Base-by-base conservation (phyloP, 805 yeast species). In the Candida loeiensis region DNA sequence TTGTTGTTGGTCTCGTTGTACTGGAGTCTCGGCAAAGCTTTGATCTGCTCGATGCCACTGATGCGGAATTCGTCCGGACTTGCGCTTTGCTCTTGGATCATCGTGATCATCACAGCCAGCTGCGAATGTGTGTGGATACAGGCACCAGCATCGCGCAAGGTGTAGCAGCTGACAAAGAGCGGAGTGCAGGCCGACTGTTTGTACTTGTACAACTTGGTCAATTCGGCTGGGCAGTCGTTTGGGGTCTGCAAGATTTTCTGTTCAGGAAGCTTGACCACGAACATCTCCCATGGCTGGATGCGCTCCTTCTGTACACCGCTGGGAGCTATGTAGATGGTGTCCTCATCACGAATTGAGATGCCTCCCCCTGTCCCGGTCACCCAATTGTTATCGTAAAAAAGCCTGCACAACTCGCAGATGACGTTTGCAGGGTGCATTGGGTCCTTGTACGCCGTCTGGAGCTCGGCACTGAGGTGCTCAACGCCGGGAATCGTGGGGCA, bases 351-450 rank as follows among this genome's bases (percentile, higher is more conserved):
- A 36, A 90, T 82, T 22, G 95, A 84, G 51, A 91, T 82, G 3
- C 97, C 97, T 22, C 97, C 98, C 2, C 96, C 97, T 1, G 98
- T 91, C 2, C 97, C 97, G 0, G 96, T 82, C 50, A 87, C 91
- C 96, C 96, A 89, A 37, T 85, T 83, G 54, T 84, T 83, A 49
- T 76, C 71, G 58, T 84, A 91, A 57, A 91, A 87, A 13, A 75
- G 64, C 37, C 77, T 69, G 58, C 96, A 89, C 21, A 90, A 71
- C 44, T 83, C 85, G 58, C 95, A 88, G 45, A 90, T 86, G 51
- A 85, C 66, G 53, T 84, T 81, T 2, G 95, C 95, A 0, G 97
- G 40, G 26, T 37, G 40, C 20, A 31, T 20, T 16, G 40, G 32
- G 25, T 37, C 40, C 14, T 31, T 31, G 31, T 30, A 37, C 15